phyloP scores from a whole-genome alignment of 495 filamentous ascomycete species.

The Podospora comata region DNA sequence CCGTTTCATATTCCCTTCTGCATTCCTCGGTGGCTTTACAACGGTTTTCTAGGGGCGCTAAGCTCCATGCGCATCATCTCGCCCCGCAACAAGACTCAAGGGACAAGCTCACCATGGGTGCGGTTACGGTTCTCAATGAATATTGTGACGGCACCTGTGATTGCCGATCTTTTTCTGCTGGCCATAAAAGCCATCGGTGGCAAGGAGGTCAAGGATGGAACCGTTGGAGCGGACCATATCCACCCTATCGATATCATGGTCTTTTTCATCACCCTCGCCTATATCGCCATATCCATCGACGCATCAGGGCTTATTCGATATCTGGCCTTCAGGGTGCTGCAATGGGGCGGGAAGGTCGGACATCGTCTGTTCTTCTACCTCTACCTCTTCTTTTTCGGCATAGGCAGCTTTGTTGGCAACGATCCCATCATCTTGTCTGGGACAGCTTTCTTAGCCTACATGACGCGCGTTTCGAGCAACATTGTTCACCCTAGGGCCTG shows the following conservation, averaged over 20 bases:
- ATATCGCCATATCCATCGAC: conserved; percentile 72
- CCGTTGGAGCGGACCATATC: conserved; percentile 57
- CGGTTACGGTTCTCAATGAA: conserved; percentile 57
- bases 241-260: conserved; percentile 61
- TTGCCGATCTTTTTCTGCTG: conserved; percentile 63
- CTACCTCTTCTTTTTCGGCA: conserved; percentile 62
- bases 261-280: conserved; percentile 68
- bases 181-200: conserved; percentile 60
- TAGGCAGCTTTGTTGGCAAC: conserved; percentile 66
- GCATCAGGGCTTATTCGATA: conserved; percentile 64
- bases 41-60: conserved; percentile 43
- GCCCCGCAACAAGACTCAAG: conserved; percentile 31
- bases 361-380: conserved; percentile 65
- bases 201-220: conserved; percentile 60
- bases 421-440: conserved; percentile 68
- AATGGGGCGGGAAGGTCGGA: conserved; percentile 57
- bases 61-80: conserved; percentile 49
- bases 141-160: conserved; percentile 62
- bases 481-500: conserved; percentile 63
- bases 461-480: conserved; percentile 66
- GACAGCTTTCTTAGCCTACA: conserved; percentile 67
- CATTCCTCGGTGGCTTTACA: conserved; percentile 47
- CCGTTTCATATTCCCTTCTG: conserved; percentile 59
- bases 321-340: conserved; percentile 64
- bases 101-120: conserved; percentile 22